phyloP scores from a whole-genome alignment of 129 eudicot species.

The Rutidosis leptorrhynchoides region DNA sequence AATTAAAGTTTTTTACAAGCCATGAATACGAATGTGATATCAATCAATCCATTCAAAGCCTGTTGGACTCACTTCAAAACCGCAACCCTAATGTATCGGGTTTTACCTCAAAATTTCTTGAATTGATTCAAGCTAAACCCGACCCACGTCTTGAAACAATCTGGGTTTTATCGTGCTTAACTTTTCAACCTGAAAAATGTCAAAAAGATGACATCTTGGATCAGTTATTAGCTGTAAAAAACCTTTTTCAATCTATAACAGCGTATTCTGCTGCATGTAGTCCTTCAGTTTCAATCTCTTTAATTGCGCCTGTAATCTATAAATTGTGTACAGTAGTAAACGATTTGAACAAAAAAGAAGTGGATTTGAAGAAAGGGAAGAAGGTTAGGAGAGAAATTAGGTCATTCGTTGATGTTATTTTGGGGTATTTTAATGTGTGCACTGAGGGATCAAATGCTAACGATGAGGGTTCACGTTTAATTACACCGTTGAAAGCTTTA shows the following conservation, averaged over 20 bases:
- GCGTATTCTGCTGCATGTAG: constrained; percentile 55
- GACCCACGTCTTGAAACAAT: constrained; percentile 67
- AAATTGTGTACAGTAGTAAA: constrained; percentile 38
- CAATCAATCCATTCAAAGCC: constrained; percentile 48
- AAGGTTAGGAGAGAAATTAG: constrained; percentile 49
- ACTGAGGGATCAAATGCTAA: constrained; percentile 25
- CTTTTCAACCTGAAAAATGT: constrained; percentile 27
- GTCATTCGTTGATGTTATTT: constrained; percentile 47
- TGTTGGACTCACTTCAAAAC: constrained; percentile 39
- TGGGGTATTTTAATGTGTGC: constrained; percentile 51
- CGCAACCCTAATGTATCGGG: constrained; percentile 29
- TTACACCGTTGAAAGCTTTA: constrained; percentile 54
- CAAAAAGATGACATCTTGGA: constrained; percentile 41
- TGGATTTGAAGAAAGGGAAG: constrained; percentile 47
- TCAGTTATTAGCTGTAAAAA: constrained; percentile 42
- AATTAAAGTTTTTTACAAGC: constrained; percentile 34
- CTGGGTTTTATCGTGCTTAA: constrained; percentile 60
- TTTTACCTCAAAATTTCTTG: constrained; percentile 43
- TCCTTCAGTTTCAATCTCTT: constrained; percentile 37
- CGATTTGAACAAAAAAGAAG: constrained; percentile 37
- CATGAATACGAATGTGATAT: constrained; percentile 44
- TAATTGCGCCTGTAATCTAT: constrained; percentile 57
- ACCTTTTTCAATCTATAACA: constrained; percentile 46
- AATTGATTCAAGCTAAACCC: constrained; percentile 48
- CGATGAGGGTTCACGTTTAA: constrained; percentile 33